A percentile compares a stretch with the other conserved stretches of the same genome.
Conservation (phyloP, 1,284 basidiomycete genomes). For the Cryptococcus sp. region DNA sequence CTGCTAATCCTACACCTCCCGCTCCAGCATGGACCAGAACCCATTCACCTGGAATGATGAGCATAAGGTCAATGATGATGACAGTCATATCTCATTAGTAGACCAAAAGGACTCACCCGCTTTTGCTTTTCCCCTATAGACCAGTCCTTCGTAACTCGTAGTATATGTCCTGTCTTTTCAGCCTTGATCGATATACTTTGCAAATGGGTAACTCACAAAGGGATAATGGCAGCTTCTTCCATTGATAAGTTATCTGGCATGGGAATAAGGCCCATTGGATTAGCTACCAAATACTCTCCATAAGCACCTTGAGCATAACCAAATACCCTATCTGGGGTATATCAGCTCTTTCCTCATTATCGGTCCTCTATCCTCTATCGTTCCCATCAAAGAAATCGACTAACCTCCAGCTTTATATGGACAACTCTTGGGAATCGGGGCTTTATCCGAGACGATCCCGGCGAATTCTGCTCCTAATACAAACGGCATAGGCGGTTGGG, state of each 20-base stretch:
- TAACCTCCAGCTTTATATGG: conserved; percentile 64
- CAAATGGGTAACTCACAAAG: conserved; percentile 12
- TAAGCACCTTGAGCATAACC: conserved; percentile 74
- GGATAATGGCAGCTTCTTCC: conserved; percentile 56
- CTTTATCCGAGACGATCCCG: conserved; percentile 66
- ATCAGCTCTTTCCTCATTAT: neutral
- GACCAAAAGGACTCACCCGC: conserved; percentile 51
- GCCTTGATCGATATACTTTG: neutral
- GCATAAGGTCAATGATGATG: neutral
- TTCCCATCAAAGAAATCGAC: neutral
- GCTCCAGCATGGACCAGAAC: conserved; percentile 83
- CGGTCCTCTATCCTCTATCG: neutral
- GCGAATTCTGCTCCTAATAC: conserved; percentile 79
- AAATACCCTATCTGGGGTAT: conserved; percentile 69
- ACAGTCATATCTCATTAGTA: neutral
- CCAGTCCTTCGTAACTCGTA: conserved; percentile 81
- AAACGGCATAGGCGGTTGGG: conserved; percentile 76
- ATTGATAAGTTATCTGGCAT: conserved; percentile 62
- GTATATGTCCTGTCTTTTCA: conserved; percentile 62
- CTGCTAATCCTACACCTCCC: conserved; percentile 80
- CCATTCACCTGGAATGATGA: conserved; percentile 63
- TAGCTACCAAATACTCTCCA: conserved; percentile 64
- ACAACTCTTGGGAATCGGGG: conserved; percentile 78
- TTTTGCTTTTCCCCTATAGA: conserved; percentile 73
- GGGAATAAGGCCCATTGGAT: conserved; percentile 54